These are phyloP conservation scores for Sclerotinia borealis DNA, from an alignment of 2,329 filamentous ascomycete genomes.

Conservation along the genomic window DNA sequence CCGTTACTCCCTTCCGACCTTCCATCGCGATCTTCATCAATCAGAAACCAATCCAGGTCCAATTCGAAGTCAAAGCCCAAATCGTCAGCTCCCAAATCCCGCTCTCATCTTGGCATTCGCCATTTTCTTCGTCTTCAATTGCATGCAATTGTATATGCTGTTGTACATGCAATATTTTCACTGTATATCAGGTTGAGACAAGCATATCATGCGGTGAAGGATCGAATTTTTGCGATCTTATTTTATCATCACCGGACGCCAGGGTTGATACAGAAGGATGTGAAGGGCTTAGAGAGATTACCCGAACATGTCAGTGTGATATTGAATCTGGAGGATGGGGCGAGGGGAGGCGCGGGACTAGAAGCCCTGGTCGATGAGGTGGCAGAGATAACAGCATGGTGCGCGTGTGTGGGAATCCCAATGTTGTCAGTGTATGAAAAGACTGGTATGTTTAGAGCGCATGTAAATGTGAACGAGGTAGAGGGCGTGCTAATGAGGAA, in stretches of 20 bases:
- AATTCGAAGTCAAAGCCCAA: slow-evolving; percentile 27
- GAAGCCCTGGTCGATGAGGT: slow-evolving; percentile 85
- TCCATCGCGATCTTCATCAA: slow-evolving; percentile 19
- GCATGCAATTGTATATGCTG: slow-evolving; percentile 59
- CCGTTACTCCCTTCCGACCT: slow-evolving; percentile 31
- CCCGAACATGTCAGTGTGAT: slow-evolving; percentile 87
- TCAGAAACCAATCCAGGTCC: slow-evolving; percentile 7
- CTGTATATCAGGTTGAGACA: slow-evolving; percentile 79
- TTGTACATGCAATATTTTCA: slow-evolving; percentile 78
- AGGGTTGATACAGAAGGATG: slow-evolving; percentile 83
- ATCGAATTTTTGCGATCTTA: slow-evolving; percentile 72
- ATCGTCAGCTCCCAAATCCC: slow-evolving; percentile 17
- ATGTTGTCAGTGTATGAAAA: slow-evolving; percentile 87
- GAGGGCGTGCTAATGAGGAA: slow-evolving; percentile 14
- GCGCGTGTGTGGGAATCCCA: slow-evolving; percentile 79
- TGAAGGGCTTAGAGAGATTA: slow-evolving; percentile 64
- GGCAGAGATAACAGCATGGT: slow-evolving; percentile 90
- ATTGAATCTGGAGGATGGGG: slow-evolving; percentile 65
- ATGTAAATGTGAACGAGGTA: neutral
- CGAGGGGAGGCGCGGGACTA: slow-evolving; percentile 65
- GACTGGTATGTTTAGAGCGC: slow-evolving; percentile 56
- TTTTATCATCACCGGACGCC: slow-evolving; percentile 96
- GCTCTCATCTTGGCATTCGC: slow-evolving; percentile 48
- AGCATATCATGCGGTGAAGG: slow-evolving; percentile 70
- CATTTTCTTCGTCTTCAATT: slow-evolving; percentile 57